A percentile compares a stretch with the other conserved stretches of the same genome.
Conservation (phyloP, 2,329 filamentous ascomycete genomes). For the Ascochyta koolunga region DNA sequence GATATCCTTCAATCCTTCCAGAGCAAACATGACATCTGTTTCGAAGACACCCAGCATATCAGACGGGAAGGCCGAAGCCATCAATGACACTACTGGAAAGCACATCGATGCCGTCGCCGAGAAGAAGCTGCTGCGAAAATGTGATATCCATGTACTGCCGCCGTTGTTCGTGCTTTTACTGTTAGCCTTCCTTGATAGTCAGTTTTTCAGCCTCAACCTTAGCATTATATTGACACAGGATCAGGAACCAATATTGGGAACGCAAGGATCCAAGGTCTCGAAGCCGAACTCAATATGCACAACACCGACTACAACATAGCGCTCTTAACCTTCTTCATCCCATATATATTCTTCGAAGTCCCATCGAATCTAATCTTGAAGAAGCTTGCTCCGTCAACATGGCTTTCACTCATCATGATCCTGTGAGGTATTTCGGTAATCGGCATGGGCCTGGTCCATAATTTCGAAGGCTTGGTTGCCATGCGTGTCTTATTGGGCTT, state of each 20-base stretch:
- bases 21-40: conserved; percentile 21
- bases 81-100: conserved; percentile 33
- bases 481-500: conserved; percentile 51
- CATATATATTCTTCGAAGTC: conserved; percentile 47
- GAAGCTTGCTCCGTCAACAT: conserved; percentile 47
- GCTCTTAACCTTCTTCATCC: conserved; percentile 48
- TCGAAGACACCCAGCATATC: conserved; percentile 8
- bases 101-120: conserved; percentile 48
- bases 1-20: not conserved
- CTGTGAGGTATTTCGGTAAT: conserved; percentile 51
- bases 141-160: conserved; percentile 56
- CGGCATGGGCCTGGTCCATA: conserved; percentile 55
- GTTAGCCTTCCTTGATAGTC: conserved; percentile 42
- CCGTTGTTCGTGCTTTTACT: conserved; percentile 53
- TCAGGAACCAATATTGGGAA: conserved; percentile 39
- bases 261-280: conserved; percentile 50
- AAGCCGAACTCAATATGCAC: conserved; percentile 46
- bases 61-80: conserved; percentile 31
- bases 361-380: conserved; percentile 49
- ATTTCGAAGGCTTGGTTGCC: conserved; percentile 55
- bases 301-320: conserved; percentile 48
- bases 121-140: conserved; percentile 56
- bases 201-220: conserved; percentile 10
- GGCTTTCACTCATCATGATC: conserved; percentile 48
- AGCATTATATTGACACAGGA: not conserved